Evolutionary conservation across 257 asterid species (phyloP), one percentile per base, ranked within the genome.

Genomic region (Gynochthodes officinalis): DNA sequence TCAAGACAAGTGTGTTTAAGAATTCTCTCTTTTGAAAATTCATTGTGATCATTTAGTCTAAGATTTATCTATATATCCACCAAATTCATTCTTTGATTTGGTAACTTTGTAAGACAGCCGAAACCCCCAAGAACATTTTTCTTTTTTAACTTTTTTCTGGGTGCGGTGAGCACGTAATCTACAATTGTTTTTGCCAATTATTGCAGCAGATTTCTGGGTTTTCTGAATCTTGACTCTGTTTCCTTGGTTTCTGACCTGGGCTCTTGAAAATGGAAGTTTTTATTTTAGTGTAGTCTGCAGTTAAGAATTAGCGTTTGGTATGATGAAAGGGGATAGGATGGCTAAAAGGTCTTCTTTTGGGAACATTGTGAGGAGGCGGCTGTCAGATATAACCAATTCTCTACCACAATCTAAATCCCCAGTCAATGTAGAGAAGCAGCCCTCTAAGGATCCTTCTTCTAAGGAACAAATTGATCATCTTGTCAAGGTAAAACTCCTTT

Each of bases 361-460:
- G 28, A 86, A 69, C 73, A 84, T 84, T 73, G 79, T 92, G 78
- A 86, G 90, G 60, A 85, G 78, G 83, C 85, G 85, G 81, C 84
- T 93, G 48, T 89, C 97, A 25, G 98, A 93, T 76, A 89, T 93
- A 39, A 87, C 95, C 37, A 90, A 93, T 85, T 78, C 89, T 25
- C 68, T 70, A 64, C 95, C 95, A 43, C 93, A 90, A 65, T 73
- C 81, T n/a, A 93, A 85, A 74, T 82, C 90, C 35, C 89, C 92
- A 3, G 61, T 67, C 4, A n/a, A 75, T 77, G 71, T 63, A 12
- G 88, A 81, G 14, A 83, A 84, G 75, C 58, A 84, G 75, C 58
- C 70, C 65, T 58, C 78, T 0, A 67, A 65, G 11, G 83, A 85
- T 77, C 64, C 76, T 79, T 77, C 82, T 73, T 82, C 88, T 39